Evolutionary conservation across 1,284 basidiomycete species (phyloP).

Genomic region (Sporisorium iseilematis-ciliati): DNA sequence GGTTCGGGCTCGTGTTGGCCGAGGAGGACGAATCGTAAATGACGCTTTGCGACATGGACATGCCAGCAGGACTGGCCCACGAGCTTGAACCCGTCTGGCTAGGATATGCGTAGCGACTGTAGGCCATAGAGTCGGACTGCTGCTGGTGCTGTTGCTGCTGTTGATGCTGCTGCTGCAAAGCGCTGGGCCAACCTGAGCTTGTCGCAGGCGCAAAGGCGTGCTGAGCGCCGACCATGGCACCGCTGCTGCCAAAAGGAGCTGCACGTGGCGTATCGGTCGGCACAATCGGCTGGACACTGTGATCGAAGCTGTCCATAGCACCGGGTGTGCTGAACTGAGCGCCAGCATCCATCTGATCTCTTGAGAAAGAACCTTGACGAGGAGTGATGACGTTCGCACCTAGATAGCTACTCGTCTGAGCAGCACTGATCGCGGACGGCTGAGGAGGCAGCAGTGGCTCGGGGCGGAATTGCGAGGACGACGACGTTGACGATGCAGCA

Average conservation of each 20-base stretch:
- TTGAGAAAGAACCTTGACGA: slow-evolving; percentile 29
- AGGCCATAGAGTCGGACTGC: slow-evolving; percentile 18
- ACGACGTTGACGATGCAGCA: slow-evolving; percentile 1
- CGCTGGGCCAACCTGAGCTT: slow-evolving; percentile 10
- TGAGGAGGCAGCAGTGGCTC: slow-evolving; percentile 30
- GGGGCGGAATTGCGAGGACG: slow-evolving; percentile 20
- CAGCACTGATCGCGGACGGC: slow-evolving; percentile 9
- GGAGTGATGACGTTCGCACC: slow-evolving; percentile 38
- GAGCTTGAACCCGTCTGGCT: slow-evolving; percentile 19
- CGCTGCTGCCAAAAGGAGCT: slow-evolving; percentile 24
- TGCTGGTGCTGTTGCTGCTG: slow-evolving; percentile 22
- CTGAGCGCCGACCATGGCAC: slow-evolving; percentile 12
- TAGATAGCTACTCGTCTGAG: slow-evolving; percentile 17
- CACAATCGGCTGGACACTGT: slow-evolving; percentile 12
- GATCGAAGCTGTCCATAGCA: slow-evolving; percentile 21
- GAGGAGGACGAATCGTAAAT: slow-evolving; percentile 46
- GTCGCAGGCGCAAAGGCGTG: slow-evolving; percentile 23
- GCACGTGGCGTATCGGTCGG: slow-evolving; percentile 31
- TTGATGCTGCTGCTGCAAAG: slow-evolving; percentile 17
- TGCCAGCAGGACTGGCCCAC: slow-evolving; percentile 20
- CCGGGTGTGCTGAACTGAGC: slow-evolving; percentile 13
- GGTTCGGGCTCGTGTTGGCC: slow-evolving; percentile 41
- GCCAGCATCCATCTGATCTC: slow-evolving; percentile 27
- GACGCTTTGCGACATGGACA: slow-evolving; percentile 43
- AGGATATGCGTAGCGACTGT: slow-evolving; percentile 34